phyloP scores from a whole-genome alignment of 139 green algal genomes.

The Nannochloris sp. region DNA sequence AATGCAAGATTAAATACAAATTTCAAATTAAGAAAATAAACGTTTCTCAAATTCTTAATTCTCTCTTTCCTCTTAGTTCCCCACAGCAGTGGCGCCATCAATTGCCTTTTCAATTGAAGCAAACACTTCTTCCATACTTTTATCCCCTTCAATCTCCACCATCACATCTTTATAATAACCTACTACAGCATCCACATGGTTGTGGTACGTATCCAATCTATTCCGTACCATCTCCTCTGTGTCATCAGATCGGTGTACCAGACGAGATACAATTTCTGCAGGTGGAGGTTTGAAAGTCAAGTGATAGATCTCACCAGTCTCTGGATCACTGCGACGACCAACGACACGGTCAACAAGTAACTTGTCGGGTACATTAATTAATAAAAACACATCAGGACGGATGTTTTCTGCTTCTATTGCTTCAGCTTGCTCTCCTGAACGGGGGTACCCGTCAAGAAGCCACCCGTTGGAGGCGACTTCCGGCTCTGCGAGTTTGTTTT shows the following conservation, averaged over 20 bases:
- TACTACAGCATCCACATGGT: constrained; percentile 71
- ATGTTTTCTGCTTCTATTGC: constrained; percentile 90
- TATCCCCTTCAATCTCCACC: constrained; percentile 69
- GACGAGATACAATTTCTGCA: constrained; percentile 51
- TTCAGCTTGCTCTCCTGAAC: constrained; percentile 81
- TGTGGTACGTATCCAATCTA: constrained; percentile 64
- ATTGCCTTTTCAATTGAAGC: constrained; percentile 41
- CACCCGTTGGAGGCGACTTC: constrained; percentile 66
- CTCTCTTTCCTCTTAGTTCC: too few species aligned
- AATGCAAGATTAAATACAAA: too few species aligned
- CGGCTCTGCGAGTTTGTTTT: constrained; percentile 47
- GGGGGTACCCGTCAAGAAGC: constrained; percentile 97
- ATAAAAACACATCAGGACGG: constrained; percentile 88
- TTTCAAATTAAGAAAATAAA: too few species aligned
- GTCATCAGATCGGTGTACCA: constrained; percentile 82
- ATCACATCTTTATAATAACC: constrained; percentile 69
- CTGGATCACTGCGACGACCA: constrained; percentile 85
- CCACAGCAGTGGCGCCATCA: constrained; percentile 14
- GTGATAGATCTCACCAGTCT: constrained; percentile 91
- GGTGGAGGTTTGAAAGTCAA: constrained; percentile 85
- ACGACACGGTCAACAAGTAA: constrained; percentile 90
- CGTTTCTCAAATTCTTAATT: too few species aligned
- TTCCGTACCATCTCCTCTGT: constrained; percentile 85
- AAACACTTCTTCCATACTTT: constrained; percentile 71
- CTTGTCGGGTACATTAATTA: constrained; percentile 91